Evolutionary conservation across 2,329 filamentous ascomycete genomes (phyloP).

Genomic region (Elsinoe necatrix): DNA sequence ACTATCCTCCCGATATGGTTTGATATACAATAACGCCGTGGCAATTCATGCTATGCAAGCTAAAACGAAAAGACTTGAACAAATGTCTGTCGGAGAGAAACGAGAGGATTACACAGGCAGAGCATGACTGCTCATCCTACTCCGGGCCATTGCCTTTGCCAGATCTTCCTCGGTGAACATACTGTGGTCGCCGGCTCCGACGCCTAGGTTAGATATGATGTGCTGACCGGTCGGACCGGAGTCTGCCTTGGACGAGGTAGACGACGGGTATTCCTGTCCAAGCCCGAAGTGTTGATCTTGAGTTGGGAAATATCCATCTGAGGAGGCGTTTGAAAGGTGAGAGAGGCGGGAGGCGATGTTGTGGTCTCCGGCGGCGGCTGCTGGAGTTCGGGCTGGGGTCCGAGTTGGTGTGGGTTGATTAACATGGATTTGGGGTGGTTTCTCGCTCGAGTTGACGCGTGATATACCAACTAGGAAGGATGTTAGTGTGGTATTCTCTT

Average conservation of each 20-base stretch:
- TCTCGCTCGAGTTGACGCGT: constrained; percentile 27
- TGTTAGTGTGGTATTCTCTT: background rate
- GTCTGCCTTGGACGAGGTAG: constrained; percentile 15
- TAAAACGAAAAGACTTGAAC: background rate
- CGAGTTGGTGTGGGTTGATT: background rate
- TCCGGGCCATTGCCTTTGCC: constrained; percentile 35
- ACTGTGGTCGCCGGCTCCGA: constrained; percentile 23
- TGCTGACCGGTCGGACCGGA: constrained; percentile 15
- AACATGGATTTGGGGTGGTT: constrained; percentile 17
- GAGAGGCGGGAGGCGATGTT: constrained; percentile 9
- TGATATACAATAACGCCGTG: background rate
- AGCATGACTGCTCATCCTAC: constrained; percentile 18
- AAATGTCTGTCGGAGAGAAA: too few species aligned
- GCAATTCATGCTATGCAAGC: constrained; percentile 2
- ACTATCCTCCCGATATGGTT: background rate
- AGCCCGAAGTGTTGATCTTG: constrained; percentile 12
- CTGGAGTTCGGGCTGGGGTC: constrained; percentile 14
- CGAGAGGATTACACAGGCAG: background rate
- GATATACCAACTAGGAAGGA: constrained; percentile 21
- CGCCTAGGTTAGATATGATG: constrained; percentile 13
- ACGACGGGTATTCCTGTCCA: constrained; percentile 15
- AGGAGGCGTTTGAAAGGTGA: constrained; percentile 1
- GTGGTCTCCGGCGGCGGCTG: constrained; percentile 10
- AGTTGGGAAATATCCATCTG: constrained; percentile 12
- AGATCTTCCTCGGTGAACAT: constrained; percentile 40